Conservation (phyloP, 768 basidiomycete species). For the Candolleomyces efflorescens region DNA sequence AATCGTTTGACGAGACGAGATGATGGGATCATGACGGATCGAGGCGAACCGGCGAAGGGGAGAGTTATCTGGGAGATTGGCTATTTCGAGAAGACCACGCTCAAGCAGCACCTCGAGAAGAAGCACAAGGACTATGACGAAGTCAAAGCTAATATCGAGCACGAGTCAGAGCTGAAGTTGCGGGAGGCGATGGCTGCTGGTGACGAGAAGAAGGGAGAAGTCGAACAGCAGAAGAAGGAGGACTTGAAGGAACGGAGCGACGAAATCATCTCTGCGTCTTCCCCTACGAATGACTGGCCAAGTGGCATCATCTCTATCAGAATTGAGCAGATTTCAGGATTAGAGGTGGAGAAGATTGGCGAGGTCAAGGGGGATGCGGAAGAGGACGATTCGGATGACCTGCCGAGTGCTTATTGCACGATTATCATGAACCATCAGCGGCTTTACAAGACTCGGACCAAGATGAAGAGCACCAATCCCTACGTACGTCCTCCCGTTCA, state of each 20-base stretch:
- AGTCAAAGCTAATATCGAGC: conserved; percentile 32
- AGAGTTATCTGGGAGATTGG: conserved; percentile 40
- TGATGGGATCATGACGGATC: conserved; percentile 37
- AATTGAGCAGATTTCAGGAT: conserved; percentile 61
- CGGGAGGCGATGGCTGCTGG: conserved; percentile 18
- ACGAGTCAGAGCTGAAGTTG: conserved; percentile 23
- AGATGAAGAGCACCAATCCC: conserved; percentile 41
- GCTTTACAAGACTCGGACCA: conserved; percentile 43
- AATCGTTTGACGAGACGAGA: conserved; percentile 44
- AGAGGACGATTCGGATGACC: conserved; percentile 53
- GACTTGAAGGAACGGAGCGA: conserved; percentile 32
- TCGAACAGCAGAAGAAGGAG: conserved; percentile 34
- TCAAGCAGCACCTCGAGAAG: conserved; percentile 29
- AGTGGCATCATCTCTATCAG: conserved; percentile 62
- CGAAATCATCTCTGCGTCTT: conserved; percentile 39
- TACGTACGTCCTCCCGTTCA: conserved; percentile 28
- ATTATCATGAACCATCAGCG: conserved; percentile 39
- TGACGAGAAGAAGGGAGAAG: conserved; percentile 38
- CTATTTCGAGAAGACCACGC: conserved; percentile 46
- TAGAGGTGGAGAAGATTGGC: conserved; percentile 54
- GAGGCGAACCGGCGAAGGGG: conserved; percentile 30
- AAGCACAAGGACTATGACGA: conserved; percentile 30
- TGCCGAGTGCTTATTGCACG: conserved; percentile 63
- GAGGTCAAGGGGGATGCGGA: conserved; percentile 50
- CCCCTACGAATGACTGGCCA: conserved; percentile 58